Percentiles rank a stretch among this genome's conserved stretches.
Conservation (phyloP, 352 stramenopile species). For the Plasmopara muralis region DNA sequence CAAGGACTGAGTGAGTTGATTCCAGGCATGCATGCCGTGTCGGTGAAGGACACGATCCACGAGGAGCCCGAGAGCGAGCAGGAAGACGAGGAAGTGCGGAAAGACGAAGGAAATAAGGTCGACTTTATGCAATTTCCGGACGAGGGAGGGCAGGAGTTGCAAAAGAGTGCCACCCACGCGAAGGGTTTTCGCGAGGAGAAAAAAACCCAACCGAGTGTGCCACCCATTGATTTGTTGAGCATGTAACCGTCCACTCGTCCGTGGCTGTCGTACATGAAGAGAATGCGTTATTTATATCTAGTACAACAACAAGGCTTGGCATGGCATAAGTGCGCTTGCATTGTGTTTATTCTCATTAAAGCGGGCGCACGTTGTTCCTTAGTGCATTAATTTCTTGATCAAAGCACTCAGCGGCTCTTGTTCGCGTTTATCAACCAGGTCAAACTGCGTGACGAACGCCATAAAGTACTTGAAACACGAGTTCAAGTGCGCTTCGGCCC, state of each 20-base stretch:
- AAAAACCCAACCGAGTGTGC: conserved; percentile 18
- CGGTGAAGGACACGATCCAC: conserved; percentile 14
- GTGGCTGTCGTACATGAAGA: conserved; percentile 14
- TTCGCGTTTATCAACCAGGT: conserved; percentile 90
- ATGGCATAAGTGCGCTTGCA: too few species aligned
- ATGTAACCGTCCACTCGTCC: conserved; percentile 17
- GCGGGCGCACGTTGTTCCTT: conserved; percentile 3
- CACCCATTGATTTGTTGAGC: conserved; percentile 35
- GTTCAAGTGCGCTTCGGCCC: conserved; percentile 95
- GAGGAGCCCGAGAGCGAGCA: conserved; percentile 26
- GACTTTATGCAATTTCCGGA: conserved; percentile 70
- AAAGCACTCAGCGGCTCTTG: conserved; percentile 92
- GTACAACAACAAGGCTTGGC: background rate
- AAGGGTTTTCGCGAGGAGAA: conserved; percentile 20
- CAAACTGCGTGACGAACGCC: conserved; percentile 94
- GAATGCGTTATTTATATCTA: conserved; percentile 30
- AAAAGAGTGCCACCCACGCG: conserved; percentile 11
- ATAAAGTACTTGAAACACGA: conserved; percentile 99
- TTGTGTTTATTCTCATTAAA: background rate
- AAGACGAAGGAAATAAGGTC: conserved; percentile 29
- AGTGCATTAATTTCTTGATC: conserved; percentile 81
- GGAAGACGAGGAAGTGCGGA: conserved; percentile 22
- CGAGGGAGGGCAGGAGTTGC: conserved; percentile 31
- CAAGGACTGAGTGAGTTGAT: conserved; percentile 28
- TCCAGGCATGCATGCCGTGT: conserved; percentile 13